Evolutionary conservation across 768 basidiomycete genomes (phyloP).

Genomic region (Calocybe gangraenosa): DNA sequence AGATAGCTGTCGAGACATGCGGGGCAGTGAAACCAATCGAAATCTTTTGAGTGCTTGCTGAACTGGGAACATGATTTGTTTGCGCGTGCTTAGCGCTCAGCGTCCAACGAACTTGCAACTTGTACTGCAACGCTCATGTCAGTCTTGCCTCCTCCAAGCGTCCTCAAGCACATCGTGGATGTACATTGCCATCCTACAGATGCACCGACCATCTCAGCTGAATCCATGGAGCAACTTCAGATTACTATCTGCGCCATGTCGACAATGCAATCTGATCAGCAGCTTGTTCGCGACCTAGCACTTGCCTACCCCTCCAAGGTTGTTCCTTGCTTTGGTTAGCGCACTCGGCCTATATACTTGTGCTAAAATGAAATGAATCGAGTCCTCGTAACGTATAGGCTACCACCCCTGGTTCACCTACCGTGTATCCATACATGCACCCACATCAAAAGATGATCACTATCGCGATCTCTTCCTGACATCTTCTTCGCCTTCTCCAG

Average conservation of each 20-base stretch:
- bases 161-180: conserved; percentile 73
- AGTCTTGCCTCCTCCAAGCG: conserved; percentile 26
- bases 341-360: conserved; percentile 5
- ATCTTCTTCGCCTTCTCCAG: conserved; percentile 18
- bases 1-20: conserved; percentile 33
- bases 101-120: no score
- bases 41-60: conserved; percentile 1
- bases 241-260: conserved; percentile 87
- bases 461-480: conserved; percentile 67
- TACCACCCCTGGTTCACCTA: conserved; percentile 96
- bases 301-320: conserved; percentile 57
- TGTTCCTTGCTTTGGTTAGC: conserved; percentile 86
- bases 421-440: conserved; percentile 51
- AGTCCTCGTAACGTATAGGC: conserved; percentile 38
- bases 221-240: conserved; percentile 49
- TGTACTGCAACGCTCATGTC: no score
- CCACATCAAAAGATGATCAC: conserved; percentile 61
- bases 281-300: conserved; percentile 64
- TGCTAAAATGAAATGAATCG: conserved; percentile 10
- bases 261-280: conserved; percentile 61
- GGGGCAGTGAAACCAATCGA: conserved; percentile 5
- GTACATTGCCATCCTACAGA: conserved; percentile 95
- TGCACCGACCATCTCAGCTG: conserved; percentile 38
- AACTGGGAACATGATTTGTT: conserved; percentile 10
- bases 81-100: no score